phyloP scores from a whole-genome alignment of 768 basidiomycete genomes.

The Lepiota subincarnata region DNA sequence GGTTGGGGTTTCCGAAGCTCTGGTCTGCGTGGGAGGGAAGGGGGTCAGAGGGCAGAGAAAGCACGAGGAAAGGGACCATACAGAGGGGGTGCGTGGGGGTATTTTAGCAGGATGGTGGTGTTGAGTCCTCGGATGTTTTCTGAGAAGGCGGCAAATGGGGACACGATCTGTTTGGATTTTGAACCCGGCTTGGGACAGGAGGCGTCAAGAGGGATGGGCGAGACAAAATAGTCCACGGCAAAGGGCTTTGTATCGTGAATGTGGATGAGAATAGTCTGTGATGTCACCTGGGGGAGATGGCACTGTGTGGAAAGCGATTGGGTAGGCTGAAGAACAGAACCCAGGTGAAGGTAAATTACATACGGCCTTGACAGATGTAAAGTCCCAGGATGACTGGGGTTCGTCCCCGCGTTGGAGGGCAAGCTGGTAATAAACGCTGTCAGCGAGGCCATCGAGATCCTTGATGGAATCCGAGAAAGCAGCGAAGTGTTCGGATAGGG shows the following conservation, averaged over 20 bases:
- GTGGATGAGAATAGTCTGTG: slow-evolving; percentile 59
- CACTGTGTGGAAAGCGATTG: slow-evolving; percentile 44
- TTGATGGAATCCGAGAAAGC: slow-evolving; percentile 36
- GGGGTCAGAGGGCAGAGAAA: background rate
- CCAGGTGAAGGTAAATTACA: slow-evolving; percentile 18
- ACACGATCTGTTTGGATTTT: slow-evolving; percentile 21
- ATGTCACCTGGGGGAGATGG: slow-evolving; percentile 49
- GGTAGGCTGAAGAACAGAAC: slow-evolving; percentile 1
- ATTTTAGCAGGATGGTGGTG: slow-evolving; percentile 46
- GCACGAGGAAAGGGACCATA: slow-evolving; percentile 21
- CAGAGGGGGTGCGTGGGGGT: slow-evolving; percentile 53
- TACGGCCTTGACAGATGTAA: slow-evolving; percentile 62
- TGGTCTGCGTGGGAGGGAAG: slow-evolving; percentile 41
- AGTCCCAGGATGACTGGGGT: slow-evolving; percentile 44
- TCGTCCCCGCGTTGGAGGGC: slow-evolving; percentile 52
- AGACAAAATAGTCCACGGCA: slow-evolving; percentile 69
- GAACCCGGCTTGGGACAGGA: slow-evolving; percentile 43
- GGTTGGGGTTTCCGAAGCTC: slow-evolving; percentile 65
- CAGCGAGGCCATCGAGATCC: slow-evolving; percentile 24
- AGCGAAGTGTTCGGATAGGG: slow-evolving; percentile 42
- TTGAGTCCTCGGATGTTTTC: slow-evolving; percentile 32
- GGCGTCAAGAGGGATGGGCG: slow-evolving; percentile 65
- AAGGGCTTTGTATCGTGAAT: slow-evolving; percentile 43
- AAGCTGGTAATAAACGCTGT: slow-evolving; percentile 59
- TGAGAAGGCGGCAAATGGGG: slow-evolving; percentile 21